A percentile compares a stretch with the other conserved stretches of the same genome.
phyloP scores from a whole-genome alignment of 1,139 yeast species.

The Blastobotrys serpentis region DNA sequence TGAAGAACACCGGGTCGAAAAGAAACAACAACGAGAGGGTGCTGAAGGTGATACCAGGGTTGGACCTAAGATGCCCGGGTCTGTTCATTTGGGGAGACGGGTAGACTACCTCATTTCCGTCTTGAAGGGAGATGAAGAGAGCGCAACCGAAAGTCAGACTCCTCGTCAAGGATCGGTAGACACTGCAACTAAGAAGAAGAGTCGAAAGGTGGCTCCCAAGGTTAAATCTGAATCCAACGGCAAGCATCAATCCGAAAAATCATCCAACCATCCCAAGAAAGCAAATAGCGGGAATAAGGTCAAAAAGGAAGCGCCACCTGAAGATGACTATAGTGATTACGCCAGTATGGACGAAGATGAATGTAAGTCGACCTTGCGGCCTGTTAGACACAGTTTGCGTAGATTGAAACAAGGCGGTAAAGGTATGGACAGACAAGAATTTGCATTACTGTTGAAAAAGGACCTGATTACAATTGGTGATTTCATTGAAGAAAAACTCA shows the following conservation, averaged over 20 bases:
- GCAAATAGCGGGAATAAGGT: conserved; percentile 9
- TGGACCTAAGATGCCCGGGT: conserved; percentile 76
- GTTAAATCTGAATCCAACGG: conserved; percentile 11
- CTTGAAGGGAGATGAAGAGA: conserved; percentile 54
- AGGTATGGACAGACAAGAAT: conserved; percentile 80
- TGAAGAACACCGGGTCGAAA: conserved; percentile 42
- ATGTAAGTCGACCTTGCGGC: conserved; percentile 64
- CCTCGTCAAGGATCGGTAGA: conserved; percentile 22
- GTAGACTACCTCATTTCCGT: conserved; percentile 80
- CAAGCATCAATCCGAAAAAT: too few species aligned
- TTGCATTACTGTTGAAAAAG: conserved; percentile 71
- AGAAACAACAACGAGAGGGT: conserved; percentile 43
- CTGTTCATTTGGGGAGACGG: conserved; percentile 92
- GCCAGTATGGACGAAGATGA: conserved; percentile 78
- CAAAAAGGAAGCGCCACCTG: conserved; percentile 21
- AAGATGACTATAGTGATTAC: conserved; percentile 57
- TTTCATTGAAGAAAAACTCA: conserved; percentile 50
- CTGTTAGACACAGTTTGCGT: conserved; percentile 72
- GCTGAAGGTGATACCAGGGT: conserved; percentile 36
- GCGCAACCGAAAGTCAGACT: conserved; percentile 27
- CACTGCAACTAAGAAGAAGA: background rate
- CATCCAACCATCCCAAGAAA: too few species aligned
- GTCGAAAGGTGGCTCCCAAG: conserved; percentile 12
- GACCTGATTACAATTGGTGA: conserved; percentile 82
- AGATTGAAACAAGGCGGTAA: conserved; percentile 75